Percentiles rank a stretch among this genome's conserved stretches.
Conservation (phyloP, 371 early-diverging fungal genomes). For the Rhizomucor miehei region DNA sequence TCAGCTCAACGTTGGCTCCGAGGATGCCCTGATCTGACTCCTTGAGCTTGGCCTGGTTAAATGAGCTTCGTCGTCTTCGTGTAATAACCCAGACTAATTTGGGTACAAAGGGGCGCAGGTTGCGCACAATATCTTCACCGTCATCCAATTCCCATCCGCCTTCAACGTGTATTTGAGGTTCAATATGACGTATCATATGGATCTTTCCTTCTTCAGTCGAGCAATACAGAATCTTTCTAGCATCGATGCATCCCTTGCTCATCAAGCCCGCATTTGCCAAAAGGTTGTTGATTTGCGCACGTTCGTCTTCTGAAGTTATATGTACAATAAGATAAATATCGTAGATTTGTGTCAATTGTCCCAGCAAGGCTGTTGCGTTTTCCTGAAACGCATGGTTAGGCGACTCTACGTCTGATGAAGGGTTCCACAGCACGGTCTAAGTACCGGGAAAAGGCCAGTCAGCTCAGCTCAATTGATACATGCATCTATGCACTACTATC, state of each 20-base stretch:
- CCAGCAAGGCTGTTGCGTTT: constrained; percentile 24
- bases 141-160: constrained; percentile 55
- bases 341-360: constrained; percentile 25
- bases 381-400: constrained; percentile 48
- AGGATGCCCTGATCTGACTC: constrained; percentile 28
- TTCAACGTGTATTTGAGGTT: constrained; percentile 46
- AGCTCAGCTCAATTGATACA: background rate
- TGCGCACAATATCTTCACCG: constrained; percentile 45
- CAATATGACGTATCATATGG: constrained; percentile 49
- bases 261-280: constrained; percentile 14
- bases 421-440: constrained; percentile 51
- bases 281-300: constrained; percentile 23
- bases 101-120: constrained; percentile 33
- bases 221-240: constrained; percentile 30
- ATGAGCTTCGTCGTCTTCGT: constrained; percentile 31
- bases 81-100: constrained; percentile 45
- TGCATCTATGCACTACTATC: background rate
- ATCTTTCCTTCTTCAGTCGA: constrained; percentile 48
- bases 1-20: constrained; percentile 37
- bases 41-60: constrained; percentile 22
- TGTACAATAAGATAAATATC: constrained; percentile 44
- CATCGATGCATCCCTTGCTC: constrained; percentile 7
- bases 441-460: background rate
- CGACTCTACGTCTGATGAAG: constrained; percentile 44
- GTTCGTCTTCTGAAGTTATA: constrained; percentile 37